These are phyloP conservation scores for Xerocomus cyaneibrunnescens DNA, from an alignment of 1,284 basidiomycete species.

Conservation along the genomic window DNA sequence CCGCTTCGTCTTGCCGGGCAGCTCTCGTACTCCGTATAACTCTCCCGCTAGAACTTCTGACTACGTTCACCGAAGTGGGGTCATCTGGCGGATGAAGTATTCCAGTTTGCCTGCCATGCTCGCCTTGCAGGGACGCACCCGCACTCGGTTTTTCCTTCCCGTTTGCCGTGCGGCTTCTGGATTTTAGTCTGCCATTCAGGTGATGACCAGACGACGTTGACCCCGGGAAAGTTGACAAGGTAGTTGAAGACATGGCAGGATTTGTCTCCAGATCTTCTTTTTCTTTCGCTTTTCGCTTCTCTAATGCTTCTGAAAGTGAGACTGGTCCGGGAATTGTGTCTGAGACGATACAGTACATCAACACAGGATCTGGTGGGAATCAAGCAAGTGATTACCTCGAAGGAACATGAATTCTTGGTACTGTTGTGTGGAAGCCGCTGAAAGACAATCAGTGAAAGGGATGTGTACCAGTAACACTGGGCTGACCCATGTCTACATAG, in stretches of 20 bases:
- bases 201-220: slow-evolving; percentile 19
- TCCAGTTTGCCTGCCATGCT: slow-evolving; percentile 26
- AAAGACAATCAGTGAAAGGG: slow-evolving; percentile 12
- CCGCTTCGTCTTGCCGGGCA: slow-evolving; percentile 28
- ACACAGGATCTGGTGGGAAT: not conserved
- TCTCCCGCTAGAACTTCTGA: slow-evolving; percentile 37
- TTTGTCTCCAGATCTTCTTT: slow-evolving; percentile 58
- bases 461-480: slow-evolving; percentile 1
- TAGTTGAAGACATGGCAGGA: slow-evolving; percentile 49
- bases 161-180: slow-evolving; percentile 38
- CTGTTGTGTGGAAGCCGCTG: slow-evolving; percentile 56
- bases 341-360: slow-evolving; percentile 30
- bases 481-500: slow-evolving; percentile 69
- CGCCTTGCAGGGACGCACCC: slow-evolving; percentile 27
- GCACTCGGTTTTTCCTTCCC: slow-evolving; percentile 43
- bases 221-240: slow-evolving; percentile 22
- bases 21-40: slow-evolving; percentile 36
- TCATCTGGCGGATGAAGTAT: slow-evolving; percentile 28
- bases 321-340: slow-evolving; percentile 69
- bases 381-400: slow-evolving; percentile 43
- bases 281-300: slow-evolving; percentile 54
- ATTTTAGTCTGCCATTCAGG: slow-evolving; percentile 40
- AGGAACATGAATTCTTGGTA: slow-evolving; percentile 71
- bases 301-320: slow-evolving; percentile 56
- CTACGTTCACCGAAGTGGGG: slow-evolving; percentile 9